Percentiles rank a stretch among this genome's conserved stretches.
Conservation (phyloP, 345 rosid genomes). For the Eucalyptus albens region DNA sequence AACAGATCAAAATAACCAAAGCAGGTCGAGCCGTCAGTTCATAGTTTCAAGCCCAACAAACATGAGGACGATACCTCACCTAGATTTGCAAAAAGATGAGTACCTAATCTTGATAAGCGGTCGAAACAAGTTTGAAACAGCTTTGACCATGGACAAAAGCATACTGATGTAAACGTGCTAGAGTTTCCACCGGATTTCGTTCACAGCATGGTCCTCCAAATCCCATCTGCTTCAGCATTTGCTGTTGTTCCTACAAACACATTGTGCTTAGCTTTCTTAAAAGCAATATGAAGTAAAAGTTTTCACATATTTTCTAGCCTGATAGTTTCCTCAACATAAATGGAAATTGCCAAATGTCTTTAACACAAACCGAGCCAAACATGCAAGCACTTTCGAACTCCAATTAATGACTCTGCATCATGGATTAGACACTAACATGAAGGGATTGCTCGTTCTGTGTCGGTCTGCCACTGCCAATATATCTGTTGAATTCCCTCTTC, state of each 20-base stretch:
- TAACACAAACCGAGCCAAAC: background rate
- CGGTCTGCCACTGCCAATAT: background rate
- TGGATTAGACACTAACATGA: background rate
- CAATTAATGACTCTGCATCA: background rate
- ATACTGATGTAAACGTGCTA: background rate
- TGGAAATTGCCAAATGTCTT: background rate
- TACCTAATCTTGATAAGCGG: background rate
- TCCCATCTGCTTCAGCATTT: background rate
- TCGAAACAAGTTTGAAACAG: background rate
- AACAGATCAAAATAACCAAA: background rate
- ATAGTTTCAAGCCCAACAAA: background rate
- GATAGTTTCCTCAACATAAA: background rate
- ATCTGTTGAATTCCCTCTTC: constrained; percentile 19
- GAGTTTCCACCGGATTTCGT: background rate
- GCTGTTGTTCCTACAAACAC: background rate
- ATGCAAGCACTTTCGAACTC: background rate
- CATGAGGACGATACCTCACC: background rate
- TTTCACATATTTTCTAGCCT: background rate
- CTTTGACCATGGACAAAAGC: background rate
- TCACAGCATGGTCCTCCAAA: background rate
- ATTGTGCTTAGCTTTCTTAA: background rate
- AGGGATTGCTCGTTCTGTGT: background rate
- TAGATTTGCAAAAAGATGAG: background rate
- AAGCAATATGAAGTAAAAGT: background rate
- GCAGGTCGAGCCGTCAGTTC: background rate